Percentiles rank a stretch among this genome's conserved stretches.
phyloP scores from a whole-genome alignment of 148 eudicot genomes.

The Camellia sinensis region DNA sequence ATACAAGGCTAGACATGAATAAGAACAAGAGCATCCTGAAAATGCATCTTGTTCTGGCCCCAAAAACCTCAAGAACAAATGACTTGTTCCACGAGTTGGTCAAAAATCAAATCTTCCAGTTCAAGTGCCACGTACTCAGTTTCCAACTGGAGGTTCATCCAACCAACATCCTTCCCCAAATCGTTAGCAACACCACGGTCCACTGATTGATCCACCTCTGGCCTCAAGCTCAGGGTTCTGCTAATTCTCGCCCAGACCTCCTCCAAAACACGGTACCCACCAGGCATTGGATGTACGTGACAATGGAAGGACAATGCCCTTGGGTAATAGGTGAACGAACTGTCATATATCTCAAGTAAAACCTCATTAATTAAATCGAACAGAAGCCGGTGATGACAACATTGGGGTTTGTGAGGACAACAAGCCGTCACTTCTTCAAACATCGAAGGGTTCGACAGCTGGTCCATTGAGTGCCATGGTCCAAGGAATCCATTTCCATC shows the following conservation, averaged over 20 bases:
- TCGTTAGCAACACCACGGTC: conserved; percentile 47
- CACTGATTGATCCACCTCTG: conserved; percentile 32
- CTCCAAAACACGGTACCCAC: conserved; percentile 33
- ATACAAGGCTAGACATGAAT: conserved; percentile 10
- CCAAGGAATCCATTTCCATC: conserved; percentile 25
- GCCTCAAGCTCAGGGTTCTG: conserved; percentile 13
- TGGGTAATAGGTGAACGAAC: conserved; percentile 66
- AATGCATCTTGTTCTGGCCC: not conserved
- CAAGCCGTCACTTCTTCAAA: conserved; percentile 56
- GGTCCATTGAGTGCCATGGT: conserved; percentile 45
- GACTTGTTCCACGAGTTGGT: conserved; percentile 57
- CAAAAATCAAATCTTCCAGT: conserved; percentile 59
- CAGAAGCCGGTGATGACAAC: conserved; percentile 40
- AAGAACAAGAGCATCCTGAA: no score
- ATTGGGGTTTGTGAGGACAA: conserved; percentile 43
- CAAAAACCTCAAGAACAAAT: conserved; percentile 17
- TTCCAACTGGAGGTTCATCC: conserved; percentile 81
- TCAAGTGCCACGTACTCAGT: conserved; percentile 55
- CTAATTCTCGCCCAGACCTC: conserved; percentile 50
- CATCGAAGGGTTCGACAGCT: conserved; percentile 51
- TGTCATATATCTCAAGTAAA: conserved; percentile 44
- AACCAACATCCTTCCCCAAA: conserved; percentile 43
- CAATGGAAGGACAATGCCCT: conserved; percentile 55
- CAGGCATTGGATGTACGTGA: conserved; percentile 39
- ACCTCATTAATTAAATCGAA: conserved; percentile 70